Evolutionary conservation across 192 early-diverging fungal genomes (phyloP).

Genomic region (Rhizophlyctis rosea): DNA sequence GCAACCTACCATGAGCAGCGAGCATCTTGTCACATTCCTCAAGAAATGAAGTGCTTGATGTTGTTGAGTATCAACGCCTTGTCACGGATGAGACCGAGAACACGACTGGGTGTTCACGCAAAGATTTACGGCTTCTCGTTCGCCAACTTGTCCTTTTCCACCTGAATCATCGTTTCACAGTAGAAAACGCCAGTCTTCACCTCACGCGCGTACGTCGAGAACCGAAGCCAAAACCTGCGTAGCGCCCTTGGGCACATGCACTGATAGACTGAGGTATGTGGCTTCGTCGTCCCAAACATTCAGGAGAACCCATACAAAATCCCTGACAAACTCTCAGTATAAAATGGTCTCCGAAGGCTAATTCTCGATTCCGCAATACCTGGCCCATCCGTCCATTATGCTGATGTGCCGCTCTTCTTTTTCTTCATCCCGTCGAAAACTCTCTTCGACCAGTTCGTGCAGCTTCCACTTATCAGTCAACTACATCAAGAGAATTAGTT

Average conservation of each 20-base stretch:
- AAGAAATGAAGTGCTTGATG: constrained; percentile 96
- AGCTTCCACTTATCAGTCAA: neutral
- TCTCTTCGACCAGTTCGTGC: neutral
- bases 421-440: neutral
- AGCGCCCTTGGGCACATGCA: neutral
- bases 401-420: neutral
- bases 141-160: constrained; percentile 81
- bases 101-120: constrained; percentile 95
- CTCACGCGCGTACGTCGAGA: constrained; percentile 92
- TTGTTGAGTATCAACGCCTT: constrained; percentile 72
- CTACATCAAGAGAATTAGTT: neutral
- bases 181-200: constrained; percentile 92
- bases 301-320: neutral
- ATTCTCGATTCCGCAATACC: neutral
- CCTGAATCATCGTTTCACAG: constrained; percentile 77
- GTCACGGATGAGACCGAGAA: constrained; percentile 82
- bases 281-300: neutral
- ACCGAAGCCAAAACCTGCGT: too few species aligned
- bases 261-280: neutral
- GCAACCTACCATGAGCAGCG: constrained; percentile 79
- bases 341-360: neutral
- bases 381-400: neutral
- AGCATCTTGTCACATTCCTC: constrained; percentile 99
- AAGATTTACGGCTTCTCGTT: constrained; percentile 92
- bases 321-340: neutral